Evolutionary conservation across 1,139 yeast genomes (phyloP).

Genomic region (Sugiyamaella novakii): DNA sequence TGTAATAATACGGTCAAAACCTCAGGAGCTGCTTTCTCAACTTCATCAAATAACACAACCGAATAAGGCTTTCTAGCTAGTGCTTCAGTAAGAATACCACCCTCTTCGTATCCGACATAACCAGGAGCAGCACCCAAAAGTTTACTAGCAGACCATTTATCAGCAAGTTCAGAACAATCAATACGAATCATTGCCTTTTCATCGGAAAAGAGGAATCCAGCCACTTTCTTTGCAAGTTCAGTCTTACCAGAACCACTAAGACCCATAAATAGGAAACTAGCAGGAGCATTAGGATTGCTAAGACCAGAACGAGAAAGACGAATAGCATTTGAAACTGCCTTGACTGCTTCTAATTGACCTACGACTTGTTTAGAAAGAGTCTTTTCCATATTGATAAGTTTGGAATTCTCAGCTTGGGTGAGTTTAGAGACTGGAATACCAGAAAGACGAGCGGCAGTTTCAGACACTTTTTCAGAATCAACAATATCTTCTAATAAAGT

Average conservation of each 20-base stretch:
- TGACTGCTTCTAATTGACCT: constrained; percentile 95
- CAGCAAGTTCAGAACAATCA: constrained; percentile 95
- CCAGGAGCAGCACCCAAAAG: constrained; percentile 98
- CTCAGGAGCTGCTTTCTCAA: constrained; percentile 99
- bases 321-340: constrained; percentile 93
- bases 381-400: constrained; percentile 91
- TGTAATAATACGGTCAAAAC: constrained; percentile 89
- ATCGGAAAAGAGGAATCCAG: constrained; percentile 93
- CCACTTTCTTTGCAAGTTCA: constrained; percentile 92
- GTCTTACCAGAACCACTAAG: constrained; percentile 98
- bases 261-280: constrained; percentile 93
- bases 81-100: constrained; percentile 94
- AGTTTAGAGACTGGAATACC: constrained; percentile 98
- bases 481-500: constrained; percentile 86
- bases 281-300: constrained; percentile 94
- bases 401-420: constrained; percentile 92
- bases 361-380: constrained; percentile 82
- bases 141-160: constrained; percentile 93
- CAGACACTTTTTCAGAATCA: constrained; percentile 90
- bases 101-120: constrained; percentile 96
- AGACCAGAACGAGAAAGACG: constrained; percentile 94
- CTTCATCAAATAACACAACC: constrained; percentile 92
- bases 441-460: constrained; percentile 94
- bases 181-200: constrained; percentile 96
- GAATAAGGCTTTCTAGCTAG: constrained; percentile 91